Conservation (phyloP, 129 eudicot species). For the Calendula officinalis region DNA sequence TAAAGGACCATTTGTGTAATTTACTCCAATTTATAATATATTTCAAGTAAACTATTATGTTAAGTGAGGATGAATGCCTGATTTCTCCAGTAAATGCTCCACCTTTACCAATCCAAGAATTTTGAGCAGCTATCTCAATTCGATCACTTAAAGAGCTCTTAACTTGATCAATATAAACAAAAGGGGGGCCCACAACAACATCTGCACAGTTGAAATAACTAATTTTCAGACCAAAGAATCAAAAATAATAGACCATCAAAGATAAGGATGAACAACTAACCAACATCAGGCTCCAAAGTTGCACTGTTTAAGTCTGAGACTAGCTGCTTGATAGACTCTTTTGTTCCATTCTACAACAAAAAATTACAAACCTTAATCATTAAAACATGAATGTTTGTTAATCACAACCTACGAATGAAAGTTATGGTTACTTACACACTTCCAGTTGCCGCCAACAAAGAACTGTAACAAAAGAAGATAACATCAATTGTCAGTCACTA, state of each 20-base stretch:
- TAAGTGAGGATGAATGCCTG: constrained; percentile 47
- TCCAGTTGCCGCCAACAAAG: constrained; percentile 99
- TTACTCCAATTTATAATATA: not conserved
- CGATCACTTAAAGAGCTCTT: constrained; percentile 74
- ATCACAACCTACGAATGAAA: not conserved
- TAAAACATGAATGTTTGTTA: constrained; percentile 3
- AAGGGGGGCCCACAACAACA: constrained; percentile 96
- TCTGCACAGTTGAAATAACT: constrained; percentile 37
- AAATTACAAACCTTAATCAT: constrained; percentile 17
- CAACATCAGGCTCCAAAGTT: constrained; percentile 92
- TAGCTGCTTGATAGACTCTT: constrained; percentile 90
- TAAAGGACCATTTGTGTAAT: not conserved
- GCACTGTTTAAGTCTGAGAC: constrained; percentile 91
- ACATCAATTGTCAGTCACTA: constrained; percentile 11
- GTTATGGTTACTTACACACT: constrained; percentile 73
- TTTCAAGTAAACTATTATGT: constrained; percentile 7
- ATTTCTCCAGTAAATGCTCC: constrained; percentile 98
- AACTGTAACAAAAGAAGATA: constrained; percentile 54
- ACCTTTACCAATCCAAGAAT: constrained; percentile 98
- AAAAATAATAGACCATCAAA: not conserved
- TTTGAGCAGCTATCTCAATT: constrained; percentile 89
- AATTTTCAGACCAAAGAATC: constrained; percentile 9
- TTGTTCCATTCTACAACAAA: constrained; percentile 79
- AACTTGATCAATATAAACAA: constrained; percentile 92
- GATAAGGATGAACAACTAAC: constrained; percentile 48